Percentiles rank a stretch among this genome's conserved stretches.
These are phyloP conservation scores for Chaetoscypha palmicola DNA, from an alignment of 2,329 filamentous ascomycete species.

Conservation along the genomic window DNA sequence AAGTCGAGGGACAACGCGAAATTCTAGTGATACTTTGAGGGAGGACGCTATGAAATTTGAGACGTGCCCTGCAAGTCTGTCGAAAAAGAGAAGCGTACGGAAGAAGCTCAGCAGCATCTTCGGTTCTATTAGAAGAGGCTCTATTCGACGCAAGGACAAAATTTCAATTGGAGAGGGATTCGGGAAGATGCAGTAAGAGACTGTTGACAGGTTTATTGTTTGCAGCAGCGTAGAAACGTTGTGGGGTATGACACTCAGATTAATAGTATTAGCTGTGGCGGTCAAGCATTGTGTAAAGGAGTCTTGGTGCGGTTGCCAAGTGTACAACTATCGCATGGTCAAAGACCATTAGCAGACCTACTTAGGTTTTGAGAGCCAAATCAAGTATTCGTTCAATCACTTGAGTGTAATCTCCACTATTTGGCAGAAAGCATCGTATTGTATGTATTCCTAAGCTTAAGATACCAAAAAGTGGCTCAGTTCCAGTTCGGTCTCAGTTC, in stretches of 20 bases:
- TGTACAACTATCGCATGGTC: not conserved
- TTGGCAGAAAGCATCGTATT: slow-evolving; percentile 26
- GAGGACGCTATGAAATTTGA: not conserved
- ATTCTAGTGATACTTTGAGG: not conserved
- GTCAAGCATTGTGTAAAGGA: no score
- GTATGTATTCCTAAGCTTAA: slow-evolving; percentile 20
- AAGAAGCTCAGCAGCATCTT: slow-evolving; percentile 14
- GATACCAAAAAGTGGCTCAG: slow-evolving; percentile 14
- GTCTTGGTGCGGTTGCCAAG: no score
- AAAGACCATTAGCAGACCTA: not conserved
- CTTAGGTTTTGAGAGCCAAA: no score
- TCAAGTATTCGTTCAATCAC: no score
- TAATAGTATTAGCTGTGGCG: no score
- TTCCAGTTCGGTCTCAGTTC: slow-evolving; percentile 2
- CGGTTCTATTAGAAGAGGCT: not conserved
- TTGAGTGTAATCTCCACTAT: no score
- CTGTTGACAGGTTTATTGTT: no score
- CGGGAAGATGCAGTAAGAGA: no score
- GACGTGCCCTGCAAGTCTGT: not conserved
- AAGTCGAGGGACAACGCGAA: not conserved
- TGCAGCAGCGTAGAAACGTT: no score
- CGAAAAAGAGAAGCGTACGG: slow-evolving; percentile 5
- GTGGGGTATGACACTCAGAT: no score
- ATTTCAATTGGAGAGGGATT: no score
- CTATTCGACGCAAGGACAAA: slow-evolving; percentile 6